These are phyloP conservation scores for Thyridium curvatum DNA, from an alignment of 2,329 filamentous ascomycete genomes.

Conservation along the genomic window DNA sequence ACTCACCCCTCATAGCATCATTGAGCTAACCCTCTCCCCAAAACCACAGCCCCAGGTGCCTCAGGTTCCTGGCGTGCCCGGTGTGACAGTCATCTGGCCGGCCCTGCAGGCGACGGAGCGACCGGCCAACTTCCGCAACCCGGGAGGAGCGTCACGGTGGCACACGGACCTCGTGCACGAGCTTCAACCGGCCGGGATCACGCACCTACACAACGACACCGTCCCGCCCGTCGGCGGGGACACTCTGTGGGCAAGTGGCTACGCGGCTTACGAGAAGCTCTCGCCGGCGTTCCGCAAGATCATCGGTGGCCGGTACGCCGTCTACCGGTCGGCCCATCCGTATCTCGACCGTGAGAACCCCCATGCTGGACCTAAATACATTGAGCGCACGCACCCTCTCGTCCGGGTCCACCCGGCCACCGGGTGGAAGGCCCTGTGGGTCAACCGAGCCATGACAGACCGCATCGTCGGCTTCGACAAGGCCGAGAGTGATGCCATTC, in stretches of 20 bases:
- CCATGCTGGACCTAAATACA: slow-evolving; percentile 52
- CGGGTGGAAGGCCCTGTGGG: slow-evolving; percentile 66
- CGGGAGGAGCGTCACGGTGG: slow-evolving; percentile 63
- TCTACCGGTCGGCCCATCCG: slow-evolving; percentile 59
- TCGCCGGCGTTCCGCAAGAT: slow-evolving; percentile 64
- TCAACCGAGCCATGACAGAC: slow-evolving; percentile 64
- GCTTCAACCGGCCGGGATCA: slow-evolving; percentile 62
- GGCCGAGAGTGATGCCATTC: slow-evolving; percentile 61
- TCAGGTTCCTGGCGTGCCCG: slow-evolving; percentile 60
- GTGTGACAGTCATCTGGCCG: slow-evolving; percentile 65
- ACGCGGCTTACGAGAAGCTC: slow-evolving; percentile 67
- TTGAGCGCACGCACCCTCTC: slow-evolving; percentile 63
- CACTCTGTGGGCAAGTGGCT: slow-evolving; percentile 67
- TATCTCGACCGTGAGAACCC: slow-evolving; percentile 61
- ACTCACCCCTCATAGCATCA: too few relatives aligned
- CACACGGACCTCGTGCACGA: slow-evolving; percentile 69
- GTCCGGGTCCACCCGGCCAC: slow-evolving; percentile 68
- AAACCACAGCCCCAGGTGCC: slow-evolving; percentile 57
- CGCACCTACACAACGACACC: slow-evolving; percentile 64
- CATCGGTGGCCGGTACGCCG: slow-evolving; percentile 59
- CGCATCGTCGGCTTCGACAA: slow-evolving; percentile 64
- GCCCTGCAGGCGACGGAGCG: slow-evolving; percentile 57
- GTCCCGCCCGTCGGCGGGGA: slow-evolving; percentile 61
- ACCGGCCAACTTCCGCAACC: slow-evolving; percentile 56
- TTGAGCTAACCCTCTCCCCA: too few relatives aligned